Evolutionary conservation across 1,139 yeast species (phyloP).

Genomic region (Kazachstania sp.): DNA sequence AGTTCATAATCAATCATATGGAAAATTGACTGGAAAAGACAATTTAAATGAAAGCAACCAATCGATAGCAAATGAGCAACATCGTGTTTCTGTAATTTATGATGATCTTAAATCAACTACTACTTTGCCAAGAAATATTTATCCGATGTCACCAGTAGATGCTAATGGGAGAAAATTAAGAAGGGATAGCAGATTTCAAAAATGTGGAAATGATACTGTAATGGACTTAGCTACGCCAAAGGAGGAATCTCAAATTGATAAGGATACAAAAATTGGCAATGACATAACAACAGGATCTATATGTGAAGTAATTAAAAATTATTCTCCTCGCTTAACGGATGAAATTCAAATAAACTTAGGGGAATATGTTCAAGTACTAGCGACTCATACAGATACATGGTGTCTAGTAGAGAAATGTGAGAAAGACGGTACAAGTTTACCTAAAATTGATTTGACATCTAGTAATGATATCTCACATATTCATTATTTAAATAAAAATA

Average conservation of each 20-base stretch:
- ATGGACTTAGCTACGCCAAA: neutral
- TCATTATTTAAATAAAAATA: conserved; percentile 30
- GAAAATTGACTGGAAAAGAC: neutral
- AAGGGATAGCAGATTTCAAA: neutral
- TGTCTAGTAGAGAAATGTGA: conserved; percentile 34
- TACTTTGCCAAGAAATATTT: neutral
- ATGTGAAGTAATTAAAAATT: conserved; percentile 22
- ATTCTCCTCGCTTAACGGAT: conserved; percentile 31
- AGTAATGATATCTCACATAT: neutral
- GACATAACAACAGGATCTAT: conserved; percentile 8
- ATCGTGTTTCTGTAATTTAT: neutral
- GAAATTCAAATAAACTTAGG: conserved; percentile 30
- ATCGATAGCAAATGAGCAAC: neutral
- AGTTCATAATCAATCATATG: neutral
- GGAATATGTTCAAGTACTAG: conserved; percentile 31
- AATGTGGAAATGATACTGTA: neutral
- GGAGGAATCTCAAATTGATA: neutral
- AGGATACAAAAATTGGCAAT: neutral
- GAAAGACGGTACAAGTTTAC: conserved; percentile 13
- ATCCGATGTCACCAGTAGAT: neutral
- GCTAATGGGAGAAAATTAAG: neutral
- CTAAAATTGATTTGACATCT: neutral
- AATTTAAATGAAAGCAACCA: neutral
- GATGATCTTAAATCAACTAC: neutral
- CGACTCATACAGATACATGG: conserved; percentile 38